Conservation (phyloP, 345 rosid species). For the Eucalyptus sideroxylon region DNA sequence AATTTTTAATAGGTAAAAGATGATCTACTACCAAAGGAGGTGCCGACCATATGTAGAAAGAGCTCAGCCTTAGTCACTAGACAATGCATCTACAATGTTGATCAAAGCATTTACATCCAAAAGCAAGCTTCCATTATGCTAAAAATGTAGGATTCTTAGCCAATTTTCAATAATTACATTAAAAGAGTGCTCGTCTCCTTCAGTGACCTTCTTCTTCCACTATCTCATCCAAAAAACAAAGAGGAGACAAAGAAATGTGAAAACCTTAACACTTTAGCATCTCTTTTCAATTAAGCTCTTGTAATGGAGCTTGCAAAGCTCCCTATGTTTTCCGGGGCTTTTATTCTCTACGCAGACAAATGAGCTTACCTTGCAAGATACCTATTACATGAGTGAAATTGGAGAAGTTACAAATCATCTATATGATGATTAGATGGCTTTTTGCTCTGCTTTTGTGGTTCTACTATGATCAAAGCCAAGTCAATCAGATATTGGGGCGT, state of each 20-base stretch:
- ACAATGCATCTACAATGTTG: background rate
- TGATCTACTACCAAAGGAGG: background rate
- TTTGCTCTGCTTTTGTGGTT: background rate
- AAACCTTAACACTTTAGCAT: background rate
- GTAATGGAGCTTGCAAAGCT: background rate
- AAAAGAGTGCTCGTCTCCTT: background rate
- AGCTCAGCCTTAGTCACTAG: background rate
- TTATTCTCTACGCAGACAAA: background rate
- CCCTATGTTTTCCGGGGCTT: background rate
- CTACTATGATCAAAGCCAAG: background rate
- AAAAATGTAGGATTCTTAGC: background rate
- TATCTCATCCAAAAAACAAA: background rate
- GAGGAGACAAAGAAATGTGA: background rate
- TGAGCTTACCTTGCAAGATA: background rate
- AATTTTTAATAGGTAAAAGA: background rate
- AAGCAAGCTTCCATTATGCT: background rate
- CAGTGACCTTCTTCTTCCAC: background rate
- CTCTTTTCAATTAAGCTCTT: background rate
- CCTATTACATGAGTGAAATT: background rate
- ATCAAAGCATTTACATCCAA: background rate
- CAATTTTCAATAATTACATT: background rate
- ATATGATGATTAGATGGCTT: background rate
- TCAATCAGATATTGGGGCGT: background rate
- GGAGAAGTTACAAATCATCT: background rate
- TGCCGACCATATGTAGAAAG: background rate